phyloP scores from a whole-genome alignment of 2,329 filamentous ascomycete genomes.

The Monilinia aucupariae region DNA sequence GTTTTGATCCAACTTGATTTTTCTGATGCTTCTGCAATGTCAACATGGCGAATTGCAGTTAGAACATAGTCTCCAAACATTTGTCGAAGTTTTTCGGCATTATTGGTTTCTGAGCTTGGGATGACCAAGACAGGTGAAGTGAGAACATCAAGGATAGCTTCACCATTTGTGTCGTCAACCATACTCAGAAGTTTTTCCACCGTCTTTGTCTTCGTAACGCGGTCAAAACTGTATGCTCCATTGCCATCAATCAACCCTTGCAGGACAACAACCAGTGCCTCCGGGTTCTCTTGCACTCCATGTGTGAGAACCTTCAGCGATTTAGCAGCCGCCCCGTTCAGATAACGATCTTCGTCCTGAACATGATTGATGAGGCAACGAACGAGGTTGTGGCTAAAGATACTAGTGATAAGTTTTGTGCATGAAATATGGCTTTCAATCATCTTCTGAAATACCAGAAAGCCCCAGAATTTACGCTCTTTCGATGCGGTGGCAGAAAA shows the following conservation, averaged over 20 bases:
- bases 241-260: constrained; percentile 62
- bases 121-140: constrained; percentile 40
- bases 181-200: constrained; percentile 52
- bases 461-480: constrained; percentile 86
- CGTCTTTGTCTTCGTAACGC: constrained; percentile 78
- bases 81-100: constrained; percentile 32
- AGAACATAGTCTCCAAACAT: constrained; percentile 34
- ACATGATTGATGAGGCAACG: constrained; percentile 78
- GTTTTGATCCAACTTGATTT: constrained; percentile 27
- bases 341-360: constrained; percentile 67
- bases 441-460: constrained; percentile 77
- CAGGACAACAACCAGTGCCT: constrained; percentile 55
- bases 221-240: constrained; percentile 76
- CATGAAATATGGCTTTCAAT: constrained; percentile 50
- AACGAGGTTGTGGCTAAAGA: constrained; percentile 83
- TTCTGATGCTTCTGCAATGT: constrained; percentile 24
- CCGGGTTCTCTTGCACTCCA: constrained; percentile 56
- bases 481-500: constrained; percentile 78
- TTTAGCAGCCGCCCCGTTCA: constrained; percentile 73
- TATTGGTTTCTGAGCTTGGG: constrained; percentile 29
- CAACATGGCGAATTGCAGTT: constrained; percentile 30
- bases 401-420: constrained; percentile 45
- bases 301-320: constrained; percentile 66
- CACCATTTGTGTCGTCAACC: constrained; percentile 30
- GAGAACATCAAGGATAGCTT: constrained; percentile 44